Evolutionary conservation across 352 stramenopile genomes (phyloP).

Genomic region (Blastocystis sp.): DNA sequence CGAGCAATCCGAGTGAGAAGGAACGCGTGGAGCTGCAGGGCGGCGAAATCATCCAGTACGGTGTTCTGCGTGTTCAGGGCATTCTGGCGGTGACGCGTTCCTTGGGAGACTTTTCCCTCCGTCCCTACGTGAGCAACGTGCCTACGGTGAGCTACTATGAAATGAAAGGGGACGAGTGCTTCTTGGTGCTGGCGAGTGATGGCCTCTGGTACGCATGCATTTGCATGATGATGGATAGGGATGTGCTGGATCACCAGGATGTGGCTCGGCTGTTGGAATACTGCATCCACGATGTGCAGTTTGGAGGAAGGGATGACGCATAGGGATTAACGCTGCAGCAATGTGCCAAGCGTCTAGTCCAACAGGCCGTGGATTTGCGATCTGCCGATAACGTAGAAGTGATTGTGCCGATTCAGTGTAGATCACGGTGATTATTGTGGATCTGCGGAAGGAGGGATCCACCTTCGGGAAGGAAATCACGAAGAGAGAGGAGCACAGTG

Average conservation of each 20-base stretch:
- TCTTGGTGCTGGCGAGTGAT: constrained; percentile 83
- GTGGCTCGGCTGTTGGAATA: constrained; percentile 78
- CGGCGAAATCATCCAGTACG: constrained; percentile 84
- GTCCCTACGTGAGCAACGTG: constrained; percentile 80
- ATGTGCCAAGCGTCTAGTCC: constrained; percentile 80
- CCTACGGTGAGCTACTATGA: constrained; percentile 38
- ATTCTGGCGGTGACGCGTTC: constrained; percentile 85
- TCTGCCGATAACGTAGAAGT: constrained; percentile 83
- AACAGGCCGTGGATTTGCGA: constrained; percentile 80
- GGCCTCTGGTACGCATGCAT: constrained; percentile 78
- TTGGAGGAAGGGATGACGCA: constrained; percentile 2
- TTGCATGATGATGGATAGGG: constrained; percentile 54
- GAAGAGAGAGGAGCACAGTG: not conserved
- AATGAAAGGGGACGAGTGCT: constrained; percentile 80
- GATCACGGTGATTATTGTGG: constrained; percentile 82
- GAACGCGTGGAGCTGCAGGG: constrained; percentile 83
- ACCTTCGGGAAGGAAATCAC: not conserved
- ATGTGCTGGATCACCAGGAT: constrained; percentile 84
- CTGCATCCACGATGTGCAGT: constrained; percentile 29
- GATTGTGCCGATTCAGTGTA: not conserved
- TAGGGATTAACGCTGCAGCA: constrained; percentile 74
- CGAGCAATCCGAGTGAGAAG: constrained; percentile 83
- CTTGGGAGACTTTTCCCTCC: constrained; percentile 86
- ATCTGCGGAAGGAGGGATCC: constrained; percentile 75
- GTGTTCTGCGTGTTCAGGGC: constrained; percentile 87